A percentile compares a stretch with the other conserved stretches of the same genome.
Evolutionary conservation across 1,284 basidiomycete genomes (phyloP).

Genomic region (Pisolithus thermaeus): DNA sequence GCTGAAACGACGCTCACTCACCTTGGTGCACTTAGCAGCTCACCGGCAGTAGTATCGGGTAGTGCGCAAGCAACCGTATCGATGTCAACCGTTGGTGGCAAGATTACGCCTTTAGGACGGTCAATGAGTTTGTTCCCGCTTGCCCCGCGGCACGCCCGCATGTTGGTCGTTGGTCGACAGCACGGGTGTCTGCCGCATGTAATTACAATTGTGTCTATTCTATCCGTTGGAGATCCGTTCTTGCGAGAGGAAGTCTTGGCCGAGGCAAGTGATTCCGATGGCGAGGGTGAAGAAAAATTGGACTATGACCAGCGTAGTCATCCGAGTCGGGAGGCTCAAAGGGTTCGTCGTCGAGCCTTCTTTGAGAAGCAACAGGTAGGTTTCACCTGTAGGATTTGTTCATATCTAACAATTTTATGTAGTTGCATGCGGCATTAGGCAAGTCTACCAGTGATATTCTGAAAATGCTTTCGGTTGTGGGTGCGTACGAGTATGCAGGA

Average conservation of each 20-base stretch:
- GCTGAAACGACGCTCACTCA: conserved; percentile 81
- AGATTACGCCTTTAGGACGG: conserved; percentile 84
- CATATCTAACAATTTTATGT: conserved; percentile 5
- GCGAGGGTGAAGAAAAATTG: conserved; percentile 42
- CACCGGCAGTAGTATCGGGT: conserved; percentile 26
- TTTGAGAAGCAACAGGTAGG: conserved; percentile 75
- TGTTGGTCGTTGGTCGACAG: conserved; percentile 90
- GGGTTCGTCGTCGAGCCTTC: conserved; percentile 64
- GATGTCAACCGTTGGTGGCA: conserved; percentile 38
- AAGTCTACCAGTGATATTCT: conserved; percentile 86
- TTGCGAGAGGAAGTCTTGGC: conserved; percentile 71
- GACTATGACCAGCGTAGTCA: conserved; percentile 54
- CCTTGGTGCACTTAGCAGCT: conserved; percentile 74
- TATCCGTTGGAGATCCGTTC: conserved; percentile 97
- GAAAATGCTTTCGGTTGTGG: conserved; percentile 85
- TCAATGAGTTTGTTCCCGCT: conserved; percentile 94
- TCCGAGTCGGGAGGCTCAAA: conserved; percentile 61
- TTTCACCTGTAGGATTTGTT: conserved; percentile 9
- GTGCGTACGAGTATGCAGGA: conserved; percentile 92
- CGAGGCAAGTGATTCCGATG: conserved; percentile 41
- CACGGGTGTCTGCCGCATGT: conserved; percentile 91
- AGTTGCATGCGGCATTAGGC: conserved; percentile 81
- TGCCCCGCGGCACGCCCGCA: conserved; percentile 88
- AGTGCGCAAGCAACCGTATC: conserved; percentile 14
- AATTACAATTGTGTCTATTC: conserved; percentile 84